Percentiles rank a stretch among this genome's conserved stretches.
These are phyloP conservation scores for Chlamydomonas sp. DNA, from an alignment of 139 green algal genomes.

Conservation along the genomic window DNA sequence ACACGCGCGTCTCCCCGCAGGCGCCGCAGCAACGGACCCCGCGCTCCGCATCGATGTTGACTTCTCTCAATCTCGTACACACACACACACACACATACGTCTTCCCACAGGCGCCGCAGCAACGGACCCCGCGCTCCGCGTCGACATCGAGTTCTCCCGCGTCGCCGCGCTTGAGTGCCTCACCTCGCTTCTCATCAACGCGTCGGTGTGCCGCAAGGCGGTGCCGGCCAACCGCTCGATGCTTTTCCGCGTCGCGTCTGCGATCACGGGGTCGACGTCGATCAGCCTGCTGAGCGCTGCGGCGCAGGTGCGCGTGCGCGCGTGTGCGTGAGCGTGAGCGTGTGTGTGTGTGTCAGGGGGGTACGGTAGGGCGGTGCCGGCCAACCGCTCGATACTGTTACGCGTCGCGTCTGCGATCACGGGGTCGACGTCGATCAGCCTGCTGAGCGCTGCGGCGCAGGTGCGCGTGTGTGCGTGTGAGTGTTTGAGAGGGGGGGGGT, in stretches of 20 bases:
- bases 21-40: too few relatives aligned
- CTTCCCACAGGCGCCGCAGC: background rate
- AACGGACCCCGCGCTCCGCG: conserved; percentile 1
- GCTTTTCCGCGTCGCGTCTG: conserved; percentile 10
- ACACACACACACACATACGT: too few relatives aligned
- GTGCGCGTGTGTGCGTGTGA: too few relatives aligned
- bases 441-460: conserved; percentile 5
- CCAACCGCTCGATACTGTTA: conserved; percentile 14
- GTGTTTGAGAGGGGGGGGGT: too few relatives aligned
- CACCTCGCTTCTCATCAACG: conserved; percentile 11
- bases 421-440: background rate
- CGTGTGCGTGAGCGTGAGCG: too few relatives aligned
- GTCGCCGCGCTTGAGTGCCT: conserved; percentile 2
- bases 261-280: background rate
- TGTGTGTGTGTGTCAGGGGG: too few relatives aligned
- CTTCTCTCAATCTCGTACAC: too few relatives aligned
- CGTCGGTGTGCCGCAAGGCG: background rate
- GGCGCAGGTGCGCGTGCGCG: conserved; percentile 8
- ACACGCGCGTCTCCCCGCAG: too few relatives aligned
- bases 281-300: background rate
- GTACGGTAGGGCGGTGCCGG: conserved; percentile 6
- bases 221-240: conserved; percentile 13
- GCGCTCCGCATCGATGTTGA: too few relatives aligned
- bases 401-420: conserved; percentile 6
- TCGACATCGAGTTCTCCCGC: background rate